These are phyloP conservation scores for Basidioascus undulatus DNA, from an alignment of 768 basidiomycete species.

Conservation along the genomic window DNA sequence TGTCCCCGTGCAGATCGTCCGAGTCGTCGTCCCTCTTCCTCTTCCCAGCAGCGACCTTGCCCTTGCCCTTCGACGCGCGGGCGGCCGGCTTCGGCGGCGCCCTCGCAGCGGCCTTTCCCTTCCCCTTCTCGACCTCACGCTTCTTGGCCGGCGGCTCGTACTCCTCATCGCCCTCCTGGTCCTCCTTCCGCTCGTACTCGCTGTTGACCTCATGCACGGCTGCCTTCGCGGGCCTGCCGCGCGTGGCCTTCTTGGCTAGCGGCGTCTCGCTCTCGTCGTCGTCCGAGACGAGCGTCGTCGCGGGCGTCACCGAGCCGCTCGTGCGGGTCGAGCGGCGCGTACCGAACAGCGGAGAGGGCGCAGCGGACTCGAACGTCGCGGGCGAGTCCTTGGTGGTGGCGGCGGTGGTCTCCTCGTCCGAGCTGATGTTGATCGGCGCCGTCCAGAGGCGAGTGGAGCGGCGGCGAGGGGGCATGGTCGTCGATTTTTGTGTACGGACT, in stretches of 20 bases:
- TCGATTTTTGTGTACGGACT: too few species aligned
- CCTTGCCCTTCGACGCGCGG: constrained; percentile 3
- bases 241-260: background rate
- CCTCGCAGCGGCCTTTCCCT: constrained; percentile 2
- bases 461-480: too few species aligned
- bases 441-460: too few species aligned
- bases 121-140: background rate
- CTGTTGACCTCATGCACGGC: background rate
- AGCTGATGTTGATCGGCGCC: too few species aligned
- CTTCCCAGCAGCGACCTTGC: constrained; percentile 1
- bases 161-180: background rate
- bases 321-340: too few species aligned
- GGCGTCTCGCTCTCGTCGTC: background rate
- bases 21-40: background rate
- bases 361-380: too few species aligned
- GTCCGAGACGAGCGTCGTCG: background rate
- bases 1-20: background rate
- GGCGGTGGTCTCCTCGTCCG: too few species aligned
- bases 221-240: background rate
- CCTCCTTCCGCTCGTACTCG: background rate
- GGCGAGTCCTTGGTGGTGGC: too few species aligned
- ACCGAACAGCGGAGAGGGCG: too few species aligned
- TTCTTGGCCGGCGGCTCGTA: background rate
- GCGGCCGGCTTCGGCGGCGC: constrained; percentile 3
- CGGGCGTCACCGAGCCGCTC: too few species aligned